Percentiles rank a stretch among this genome's conserved stretches.
phyloP scores from a whole-genome alignment of 2,329 filamentous ascomycete genomes.

The Diaporthe aspalathi region DNA sequence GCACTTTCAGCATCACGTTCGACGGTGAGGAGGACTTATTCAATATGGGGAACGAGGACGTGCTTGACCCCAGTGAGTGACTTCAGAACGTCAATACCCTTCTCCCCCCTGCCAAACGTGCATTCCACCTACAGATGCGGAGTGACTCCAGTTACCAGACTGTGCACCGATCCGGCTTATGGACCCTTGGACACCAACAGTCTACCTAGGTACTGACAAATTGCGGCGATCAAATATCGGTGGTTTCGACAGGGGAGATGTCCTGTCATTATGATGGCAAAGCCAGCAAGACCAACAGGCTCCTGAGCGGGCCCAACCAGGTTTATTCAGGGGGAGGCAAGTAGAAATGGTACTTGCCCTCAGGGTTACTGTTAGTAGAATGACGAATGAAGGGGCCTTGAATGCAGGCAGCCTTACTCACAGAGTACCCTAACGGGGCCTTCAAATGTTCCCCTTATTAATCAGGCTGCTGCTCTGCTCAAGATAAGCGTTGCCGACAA shows the following conservation, averaged over 20 bases:
- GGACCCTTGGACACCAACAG: too few relatives aligned
- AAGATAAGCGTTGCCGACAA: background rate
- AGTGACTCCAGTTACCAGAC: background rate
- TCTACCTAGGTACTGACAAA: too few relatives aligned
- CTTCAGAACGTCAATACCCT: too few relatives aligned
- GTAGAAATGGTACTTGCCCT: background rate
- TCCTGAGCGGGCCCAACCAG: background rate
- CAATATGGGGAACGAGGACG: background rate
- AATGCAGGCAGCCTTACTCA: background rate
- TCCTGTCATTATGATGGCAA: background rate
- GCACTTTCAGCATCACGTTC: conserved; percentile 3
- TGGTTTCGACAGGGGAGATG: background rate
- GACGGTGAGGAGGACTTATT: background rate
- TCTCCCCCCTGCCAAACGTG: background rate
- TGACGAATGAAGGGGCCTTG: background rate
- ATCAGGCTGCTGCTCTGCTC: background rate
- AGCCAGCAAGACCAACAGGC: background rate
- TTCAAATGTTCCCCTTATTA: too few relatives aligned
- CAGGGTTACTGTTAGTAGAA: background rate
- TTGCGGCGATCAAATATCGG: background rate
- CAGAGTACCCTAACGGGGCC: too few relatives aligned
- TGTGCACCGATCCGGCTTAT: too few relatives aligned
- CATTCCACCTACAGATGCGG: background rate
- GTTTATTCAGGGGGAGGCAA: background rate
- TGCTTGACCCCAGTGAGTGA: background rate